Conservation (phyloP, 176 grass and related monocot species). For the Ensete glaucum region DNA sequence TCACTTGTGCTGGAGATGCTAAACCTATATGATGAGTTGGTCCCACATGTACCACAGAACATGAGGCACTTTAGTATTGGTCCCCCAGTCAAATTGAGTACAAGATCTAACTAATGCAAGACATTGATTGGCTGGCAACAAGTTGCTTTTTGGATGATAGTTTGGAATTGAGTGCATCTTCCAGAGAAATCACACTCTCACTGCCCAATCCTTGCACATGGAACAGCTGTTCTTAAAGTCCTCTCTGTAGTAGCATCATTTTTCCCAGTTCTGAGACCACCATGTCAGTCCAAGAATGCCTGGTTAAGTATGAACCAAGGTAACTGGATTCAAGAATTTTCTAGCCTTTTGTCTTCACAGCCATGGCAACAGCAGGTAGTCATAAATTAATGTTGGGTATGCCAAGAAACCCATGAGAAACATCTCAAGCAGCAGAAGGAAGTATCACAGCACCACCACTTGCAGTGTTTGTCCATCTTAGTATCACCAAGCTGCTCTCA, state of each 20-base stretch:
- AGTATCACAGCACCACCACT: neutral
- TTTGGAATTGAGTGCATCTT: neutral
- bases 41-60: neutral
- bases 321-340: neutral
- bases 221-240: neutral
- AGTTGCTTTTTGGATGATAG: constrained; percentile 11
- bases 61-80: neutral
- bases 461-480: neutral
- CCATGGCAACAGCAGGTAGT: neutral
- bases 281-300: constrained; percentile 3
- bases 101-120: constrained; percentile 1
- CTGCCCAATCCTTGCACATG: neutral
- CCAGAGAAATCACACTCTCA: neutral
- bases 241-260: neutral
- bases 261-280: neutral
- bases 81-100: neutral
- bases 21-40: neutral
- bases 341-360: neutral
- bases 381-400: neutral
- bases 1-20: neutral
- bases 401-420: neutral
- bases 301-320: neutral
- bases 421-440: neutral
- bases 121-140: neutral
- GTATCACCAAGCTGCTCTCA: neutral